Evolutionary conservation across 2,329 filamentous ascomycete genomes (phyloP), one percentile per base, ranked within the genome.

Genomic region (Cladosporium sp.): DNA sequence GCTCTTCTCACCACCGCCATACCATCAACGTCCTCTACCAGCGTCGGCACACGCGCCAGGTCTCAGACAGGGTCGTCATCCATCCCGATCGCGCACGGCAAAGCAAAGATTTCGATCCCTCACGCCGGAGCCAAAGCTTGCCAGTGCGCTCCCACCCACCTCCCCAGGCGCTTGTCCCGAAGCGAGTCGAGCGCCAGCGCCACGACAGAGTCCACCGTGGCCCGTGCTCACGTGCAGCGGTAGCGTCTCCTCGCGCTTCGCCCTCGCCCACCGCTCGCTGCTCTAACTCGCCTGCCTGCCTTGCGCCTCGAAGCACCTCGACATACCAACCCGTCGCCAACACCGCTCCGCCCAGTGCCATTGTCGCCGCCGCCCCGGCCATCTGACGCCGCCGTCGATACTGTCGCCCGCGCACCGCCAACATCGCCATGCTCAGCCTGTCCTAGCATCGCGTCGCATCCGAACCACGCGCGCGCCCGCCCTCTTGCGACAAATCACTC

Each of bases 381-480:
- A 30, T 11, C 20, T 17, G 19, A 20, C 34, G 30, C 30, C 42
- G 34, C 42, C 54, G 34, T 28, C 42, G 42, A 56, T 20, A 39
- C 19, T 34, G 14, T 45, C 34, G 42, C 22, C 42, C 54, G 54
- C 54, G 42, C 34, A 11, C 20, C 42, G 22, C 20, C 34, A 25
- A 14, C 42, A 28, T 30, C 54, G 54, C 54, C 54, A 56, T 56
- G 54, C 54, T 38, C 54, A 39, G 34, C 17, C 19, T 37, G 25
- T 37, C 42, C 30, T 56, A 43, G 37, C 36, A 36, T 43, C 54
- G 54, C 54, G 54, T 56, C 54, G 54, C 54, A 47, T 56, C 42
- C 54, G 25, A 30, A 28, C 39, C 51, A 25, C 52, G 38, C 54
- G 42, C 54, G 54, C 54, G 54, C 54, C 42, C 36, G 54, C 39